Conservation (phyloP, 495 filamentous ascomycete genomes). For the Penicillium desertorum region DNA sequence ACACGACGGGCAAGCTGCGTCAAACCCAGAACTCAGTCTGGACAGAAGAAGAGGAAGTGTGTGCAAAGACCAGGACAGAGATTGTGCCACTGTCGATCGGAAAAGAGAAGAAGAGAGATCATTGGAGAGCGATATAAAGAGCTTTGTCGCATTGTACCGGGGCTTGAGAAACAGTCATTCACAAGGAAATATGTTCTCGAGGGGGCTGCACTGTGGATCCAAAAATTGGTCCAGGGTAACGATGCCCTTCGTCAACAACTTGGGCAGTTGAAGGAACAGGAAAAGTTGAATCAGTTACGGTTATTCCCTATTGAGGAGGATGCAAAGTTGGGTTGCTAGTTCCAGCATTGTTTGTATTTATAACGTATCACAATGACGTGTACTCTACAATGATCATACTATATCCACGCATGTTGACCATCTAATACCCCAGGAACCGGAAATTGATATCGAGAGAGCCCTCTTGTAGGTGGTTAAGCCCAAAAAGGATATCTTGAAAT, state of each 20-base stretch:
- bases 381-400: not conserved
- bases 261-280: conserved; percentile 7
- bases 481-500: too few relatives aligned
- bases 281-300: conserved; percentile 6
- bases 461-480: too few relatives aligned
- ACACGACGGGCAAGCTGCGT: conserved; percentile 3
- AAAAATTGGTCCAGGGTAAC: conserved; percentile 17
- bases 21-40: not conserved
- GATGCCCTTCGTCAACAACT: conserved; percentile 15
- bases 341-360: not conserved
- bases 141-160: conserved; percentile 21
- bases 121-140: conserved; percentile 22
- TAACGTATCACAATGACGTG: not conserved
- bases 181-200: conserved; percentile 27
- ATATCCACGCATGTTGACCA: too few relatives aligned
- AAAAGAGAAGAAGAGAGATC: conserved; percentile 29
- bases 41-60: conserved; percentile 26
- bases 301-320: conserved; percentile 9
- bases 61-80: conserved; percentile 26
- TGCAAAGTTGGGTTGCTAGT: not conserved
- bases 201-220: conserved; percentile 21
- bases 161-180: conserved; percentile 20
- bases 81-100: conserved; percentile 28
- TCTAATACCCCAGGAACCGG: too few relatives aligned
- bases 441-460: too few relatives aligned